Percentiles rank a stretch among this genome's conserved stretches.
phyloP scores from a whole-genome alignment of 139 green algal species.

The Chlamydomonas sp. region DNA sequence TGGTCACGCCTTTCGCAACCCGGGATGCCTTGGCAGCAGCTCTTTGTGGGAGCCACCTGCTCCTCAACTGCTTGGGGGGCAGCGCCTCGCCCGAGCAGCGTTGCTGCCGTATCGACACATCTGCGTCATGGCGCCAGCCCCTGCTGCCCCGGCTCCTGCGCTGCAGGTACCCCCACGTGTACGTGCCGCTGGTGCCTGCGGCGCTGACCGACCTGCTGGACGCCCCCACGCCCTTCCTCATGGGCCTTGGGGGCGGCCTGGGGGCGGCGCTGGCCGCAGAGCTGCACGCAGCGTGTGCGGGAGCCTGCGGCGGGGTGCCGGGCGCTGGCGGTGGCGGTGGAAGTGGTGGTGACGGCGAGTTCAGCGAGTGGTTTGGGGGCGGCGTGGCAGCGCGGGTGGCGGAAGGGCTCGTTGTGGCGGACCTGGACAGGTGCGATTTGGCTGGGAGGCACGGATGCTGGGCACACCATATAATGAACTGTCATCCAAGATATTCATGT shows the following conservation, averaged over 20 bases:
- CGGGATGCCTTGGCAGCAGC: too few species aligned
- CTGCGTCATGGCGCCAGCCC: too few species aligned
- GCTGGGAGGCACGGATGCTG: not conserved
- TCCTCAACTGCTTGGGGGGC: too few species aligned
- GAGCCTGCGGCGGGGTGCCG: not conserved
- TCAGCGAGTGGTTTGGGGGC: too few species aligned
- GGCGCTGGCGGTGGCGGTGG: not conserved
- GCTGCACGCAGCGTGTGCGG: not conserved
- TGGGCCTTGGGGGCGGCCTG: conserved; percentile 47
- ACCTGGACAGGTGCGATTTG: conserved; percentile 54
- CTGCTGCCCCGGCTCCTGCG: not conserved
- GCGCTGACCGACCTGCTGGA: conserved; percentile 59
- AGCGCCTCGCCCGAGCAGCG: too few species aligned
- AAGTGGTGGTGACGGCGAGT: not conserved
- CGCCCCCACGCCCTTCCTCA: conserved; percentile 70
- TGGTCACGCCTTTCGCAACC: too few species aligned
- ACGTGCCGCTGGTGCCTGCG: conserved; percentile 63
- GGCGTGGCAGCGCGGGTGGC: conserved; percentile 8
- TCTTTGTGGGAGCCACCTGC: too few species aligned
- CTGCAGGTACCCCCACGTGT: conserved; percentile 58
- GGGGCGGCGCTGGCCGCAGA: not conserved
- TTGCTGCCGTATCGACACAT: too few species aligned
- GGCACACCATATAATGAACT: not conserved
- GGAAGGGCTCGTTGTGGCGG: conserved; percentile 54
- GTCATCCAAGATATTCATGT: not conserved